Base-by-base conservation (phyloP, 2,329 filamentous ascomycete genomes). In the Colletotrichum gloeosporioides region DNA sequence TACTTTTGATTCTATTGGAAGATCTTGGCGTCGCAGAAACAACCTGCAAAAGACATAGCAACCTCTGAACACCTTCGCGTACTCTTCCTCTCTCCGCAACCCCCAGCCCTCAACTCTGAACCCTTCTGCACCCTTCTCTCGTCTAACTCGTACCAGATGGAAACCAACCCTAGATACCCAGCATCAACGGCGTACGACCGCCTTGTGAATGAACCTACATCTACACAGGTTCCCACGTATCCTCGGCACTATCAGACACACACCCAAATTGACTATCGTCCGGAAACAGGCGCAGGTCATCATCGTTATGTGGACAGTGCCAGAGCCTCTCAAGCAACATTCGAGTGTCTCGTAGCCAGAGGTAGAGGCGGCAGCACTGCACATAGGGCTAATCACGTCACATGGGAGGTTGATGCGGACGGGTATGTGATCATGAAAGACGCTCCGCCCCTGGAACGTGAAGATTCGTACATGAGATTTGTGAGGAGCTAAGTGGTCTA, bases 241-340 rank as follows among this genome's bases (percentile, higher is more conserved):
- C 5, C 44, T 3, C 9, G 2, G 12, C n/a, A 13, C 6, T 7
- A 49, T 6, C 44, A 49, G 4, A 49, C 39, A 3, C 22, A 22
- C 10, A 3, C 1, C n/a, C 44, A 49, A 49, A 1, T 1, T 49
- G n/a, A 53, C 0, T 13, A 7, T 53, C 4, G 2, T 0, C 44
- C n/a, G n/a, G n/a, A 13, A 8, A 22, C 4, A 22, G 44, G n/a
- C n/a, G 0, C 44, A 53, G 44, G n/a, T 22, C n/a, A 53, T 4
- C 44, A 53, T 1, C n/a, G n/a, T 7, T 1, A 22, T 0, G 10
- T 3, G n/a, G 6, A 53, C 0, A 22, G 3, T n/a, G 0, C 6
- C 6, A 25, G 53, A 0, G n/a, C 12, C 22, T 59, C 55, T 22
- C 63, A 34, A 29, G 0, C n/a, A 65, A 16, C 22, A 34, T 22